Evolutionary conservation across 1,284 basidiomycete genomes (phyloP), one percentile per base, ranked within the genome.

Genomic region (Ustilago bromivora): DNA sequence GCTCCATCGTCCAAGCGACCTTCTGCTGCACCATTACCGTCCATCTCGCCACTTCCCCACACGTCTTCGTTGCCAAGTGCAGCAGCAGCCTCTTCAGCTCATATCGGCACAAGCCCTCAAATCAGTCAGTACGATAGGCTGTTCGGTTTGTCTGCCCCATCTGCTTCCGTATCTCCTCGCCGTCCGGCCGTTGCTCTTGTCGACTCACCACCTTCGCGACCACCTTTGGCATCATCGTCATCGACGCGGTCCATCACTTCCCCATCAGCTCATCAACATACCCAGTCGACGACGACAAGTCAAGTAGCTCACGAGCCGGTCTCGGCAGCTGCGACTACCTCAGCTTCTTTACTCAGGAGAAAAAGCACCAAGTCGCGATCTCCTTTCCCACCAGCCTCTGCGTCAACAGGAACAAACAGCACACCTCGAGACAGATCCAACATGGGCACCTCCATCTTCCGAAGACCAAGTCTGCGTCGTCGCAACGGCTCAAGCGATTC

Each of bases 331-430:
- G 28, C 54, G 2, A 8, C 66, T 8, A 15, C 61, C 12, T 53
- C 62, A 7, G 23, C 54, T 4, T 57, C 61, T 3, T 58, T 62
- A 23, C 54, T 60, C 17, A 60, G 57, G 41, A 55, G 67, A 31
- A 69, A 47, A 28, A 64, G 60, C n/a, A 67, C 56, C 6, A 67
- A 67, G 11, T 13, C 54, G 1, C 46, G 54, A 34, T 69, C 61
- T 6, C 56, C 59, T 28, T 72, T 64, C 19, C 74, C 74, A 11
- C 74, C 74, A 5, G 69, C 74, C 13, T 55, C 74, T 12, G n/a
- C 70, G 2, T 76, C 74, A 4, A 76, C 74, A 12, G 70, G 74
- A 9, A 63, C 70, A 5, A 76, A 70, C 63, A 68, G 58, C 56
- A 46, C 53, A 0, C 62, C 57, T 17, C 56, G 71, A 19, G 71